Base-by-base conservation (phyloP, 1,139 yeast genomes). In the Suhomyces kunorum region DNA sequence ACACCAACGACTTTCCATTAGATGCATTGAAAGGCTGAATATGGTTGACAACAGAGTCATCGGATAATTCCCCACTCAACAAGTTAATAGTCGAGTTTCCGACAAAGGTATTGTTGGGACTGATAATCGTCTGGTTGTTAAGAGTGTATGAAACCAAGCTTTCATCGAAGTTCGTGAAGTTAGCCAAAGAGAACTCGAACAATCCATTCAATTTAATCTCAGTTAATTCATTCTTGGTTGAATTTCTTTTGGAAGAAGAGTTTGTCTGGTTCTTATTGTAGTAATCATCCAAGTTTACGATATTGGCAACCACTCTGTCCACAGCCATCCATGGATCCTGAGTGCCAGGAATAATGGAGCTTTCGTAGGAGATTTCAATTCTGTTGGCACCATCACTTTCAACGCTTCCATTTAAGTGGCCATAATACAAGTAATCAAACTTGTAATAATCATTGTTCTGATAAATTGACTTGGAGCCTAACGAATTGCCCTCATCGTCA, bases 401-500 rank as follows among this genome's bases (percentile, higher is more conserved):
- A 3, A 76, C 61, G 1, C 67, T 54, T 1, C 81, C 75, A 30
- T 78, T 73, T 42, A 90, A 64, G 45, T 79, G 79, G 0, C 98
- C 98, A 36, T 76, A 70, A 56, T 66, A 90, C 17, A 94, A 58
- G 25, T 75, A 71, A 58, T 94, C 98, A 58, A 87, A 90, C 61
- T 94, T 92, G 42, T 82, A 77, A 44, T 81, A 74, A 29, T 80
- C 70, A 58, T 92, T 92, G 42, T 88, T 88, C 61, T 94, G 98
- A 57, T 78, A 88, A 26, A 89, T 70, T 33, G 71, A 46, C 32
- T 58, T 49, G n/a, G 69, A 66, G 23, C 64, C 63, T 16, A 81
- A 54, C 1, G 72, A 49, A 0, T 76, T 64, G 14, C 73, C 74
- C 29, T 76, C 71, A 34, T 71, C 68, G 43, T 71, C 73, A 46